These are phyloP conservation scores for Heterobasidion parviporum DNA, from an alignment of 1,284 basidiomycete genomes.

Conservation along the genomic window DNA sequence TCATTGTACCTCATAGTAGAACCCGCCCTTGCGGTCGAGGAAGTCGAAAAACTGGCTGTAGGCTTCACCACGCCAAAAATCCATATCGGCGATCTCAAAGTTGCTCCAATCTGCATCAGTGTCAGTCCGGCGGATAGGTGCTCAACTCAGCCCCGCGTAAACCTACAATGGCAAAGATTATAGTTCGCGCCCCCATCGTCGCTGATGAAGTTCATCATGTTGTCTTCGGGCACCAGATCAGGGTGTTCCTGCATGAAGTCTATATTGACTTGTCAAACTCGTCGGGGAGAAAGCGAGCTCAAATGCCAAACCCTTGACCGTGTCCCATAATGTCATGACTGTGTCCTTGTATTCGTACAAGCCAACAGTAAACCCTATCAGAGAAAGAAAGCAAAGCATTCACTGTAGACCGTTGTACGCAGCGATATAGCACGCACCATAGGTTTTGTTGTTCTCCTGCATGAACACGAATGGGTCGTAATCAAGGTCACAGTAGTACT, in stretches of 20 bases:
- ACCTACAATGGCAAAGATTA: slow-evolving; percentile 65
- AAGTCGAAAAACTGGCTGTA: slow-evolving; percentile 63
- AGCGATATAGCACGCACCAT: slow-evolving; percentile 19
- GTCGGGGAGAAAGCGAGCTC: background rate
- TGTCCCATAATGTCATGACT: slow-evolving; percentile 59
- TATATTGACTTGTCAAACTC: slow-evolving; percentile 12
- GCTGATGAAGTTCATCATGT: slow-evolving; percentile 58
- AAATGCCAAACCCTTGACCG: slow-evolving; percentile 35
- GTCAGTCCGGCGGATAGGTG: background rate
- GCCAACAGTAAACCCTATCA: slow-evolving; percentile 50
- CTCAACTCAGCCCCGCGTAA: background rate
- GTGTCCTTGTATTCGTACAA: slow-evolving; percentile 63
- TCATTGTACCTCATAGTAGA: slow-evolving; percentile 54
- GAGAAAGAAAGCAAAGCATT: background rate
- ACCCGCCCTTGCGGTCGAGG: slow-evolving; percentile 62
- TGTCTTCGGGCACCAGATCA: slow-evolving; percentile 47
- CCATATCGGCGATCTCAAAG: slow-evolving; percentile 63
- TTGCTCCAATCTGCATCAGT: slow-evolving; percentile 49
- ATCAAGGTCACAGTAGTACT: slow-evolving; percentile 48
- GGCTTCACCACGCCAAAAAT: slow-evolving; percentile 59
- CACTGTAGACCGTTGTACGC: background rate
- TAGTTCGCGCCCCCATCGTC: slow-evolving; percentile 54
- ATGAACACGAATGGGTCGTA: slow-evolving; percentile 56
- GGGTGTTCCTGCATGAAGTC: slow-evolving; percentile 58
- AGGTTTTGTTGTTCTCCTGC: slow-evolving; percentile 47